Evolutionary conservation across 139 green algal genomes (phyloP).

Genomic region (Chlorella ohadii): DNA sequence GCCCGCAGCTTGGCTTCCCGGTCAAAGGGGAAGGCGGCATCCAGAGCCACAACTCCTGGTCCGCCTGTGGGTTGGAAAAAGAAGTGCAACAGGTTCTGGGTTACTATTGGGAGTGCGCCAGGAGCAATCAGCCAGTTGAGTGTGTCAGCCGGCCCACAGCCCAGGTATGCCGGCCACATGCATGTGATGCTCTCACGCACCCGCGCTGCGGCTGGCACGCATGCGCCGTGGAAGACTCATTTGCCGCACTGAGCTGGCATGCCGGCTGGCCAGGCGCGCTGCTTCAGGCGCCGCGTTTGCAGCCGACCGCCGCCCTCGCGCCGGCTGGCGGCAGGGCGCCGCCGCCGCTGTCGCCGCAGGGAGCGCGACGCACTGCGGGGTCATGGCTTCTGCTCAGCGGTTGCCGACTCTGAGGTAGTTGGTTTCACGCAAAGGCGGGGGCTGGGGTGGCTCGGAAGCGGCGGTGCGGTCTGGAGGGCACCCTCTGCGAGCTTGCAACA

Average conservation of each 20-base stretch:
- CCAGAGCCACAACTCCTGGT: conserved; percentile 36
- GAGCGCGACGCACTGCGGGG: background rate
- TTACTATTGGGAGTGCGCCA: too few relatives aligned
- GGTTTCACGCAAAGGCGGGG: too few relatives aligned
- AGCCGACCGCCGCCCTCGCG: background rate
- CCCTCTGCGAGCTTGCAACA: too few relatives aligned
- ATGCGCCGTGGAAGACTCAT: background rate
- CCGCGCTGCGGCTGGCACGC: too few relatives aligned
- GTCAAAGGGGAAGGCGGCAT: conserved; percentile 68
- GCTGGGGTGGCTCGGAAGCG: too few relatives aligned
- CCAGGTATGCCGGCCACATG: too few relatives aligned
- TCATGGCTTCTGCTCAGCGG: background rate
- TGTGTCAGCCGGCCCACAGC: too few relatives aligned
- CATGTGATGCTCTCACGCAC: too few relatives aligned
- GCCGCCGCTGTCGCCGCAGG: background rate
- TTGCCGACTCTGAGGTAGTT: background rate
- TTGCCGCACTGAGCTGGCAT: background rate
- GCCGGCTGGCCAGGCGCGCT: background rate
- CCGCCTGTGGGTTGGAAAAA: background rate
- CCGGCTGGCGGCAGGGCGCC: background rate
- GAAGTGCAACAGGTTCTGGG: background rate
- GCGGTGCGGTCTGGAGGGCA: too few relatives aligned
- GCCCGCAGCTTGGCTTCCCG: conserved; percentile 1
- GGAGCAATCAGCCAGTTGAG: too few relatives aligned
- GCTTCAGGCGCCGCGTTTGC: background rate